Percentiles rank a stretch among this genome's conserved stretches.
These are phyloP conservation scores for Colletotrichum costaricense DNA, from an alignment of 2,329 filamentous ascomycete genomes.

Conservation along the genomic window DNA sequence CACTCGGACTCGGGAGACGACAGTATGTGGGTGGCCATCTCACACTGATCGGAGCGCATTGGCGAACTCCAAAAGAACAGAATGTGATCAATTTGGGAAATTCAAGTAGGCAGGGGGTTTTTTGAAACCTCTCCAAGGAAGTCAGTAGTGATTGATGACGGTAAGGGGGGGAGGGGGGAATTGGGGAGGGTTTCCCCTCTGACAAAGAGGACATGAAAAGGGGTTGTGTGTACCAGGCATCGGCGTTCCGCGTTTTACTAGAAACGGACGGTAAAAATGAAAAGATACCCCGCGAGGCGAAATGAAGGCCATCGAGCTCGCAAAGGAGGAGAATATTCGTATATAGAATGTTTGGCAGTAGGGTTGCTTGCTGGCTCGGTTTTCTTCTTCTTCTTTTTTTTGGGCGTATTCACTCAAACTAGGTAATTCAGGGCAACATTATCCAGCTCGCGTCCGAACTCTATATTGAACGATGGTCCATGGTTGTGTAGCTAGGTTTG, in stretches of 20 bases:
- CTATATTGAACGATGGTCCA: not conserved
- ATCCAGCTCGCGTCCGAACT: not conserved
- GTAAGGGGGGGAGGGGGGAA: not conserved
- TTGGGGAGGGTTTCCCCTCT: not conserved
- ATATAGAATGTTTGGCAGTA: not conserved
- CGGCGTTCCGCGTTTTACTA: constrained; percentile 33
- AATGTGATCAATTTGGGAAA: not conserved
- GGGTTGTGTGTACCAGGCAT: not conserved
- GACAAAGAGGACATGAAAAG: not conserved
- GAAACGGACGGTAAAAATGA: constrained; percentile 28
- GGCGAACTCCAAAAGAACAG: not conserved
- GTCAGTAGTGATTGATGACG: not conserved
- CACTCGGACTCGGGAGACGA: not conserved
- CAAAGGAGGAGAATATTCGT: not conserved
- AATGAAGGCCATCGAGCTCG: not conserved
- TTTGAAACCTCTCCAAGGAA: not conserved
- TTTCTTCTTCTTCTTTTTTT: too few species aligned
- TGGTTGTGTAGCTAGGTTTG: too few species aligned
- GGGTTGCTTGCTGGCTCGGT: not conserved
- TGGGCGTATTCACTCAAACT: not conserved
- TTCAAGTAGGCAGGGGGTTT: not conserved
- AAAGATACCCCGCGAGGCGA: constrained; percentile 38
- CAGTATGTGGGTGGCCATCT: not conserved
- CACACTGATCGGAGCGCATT: not conserved
- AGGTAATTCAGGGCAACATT: not conserved